Evolutionary conservation across 129 eudicot species (phyloP).

Genomic region (Sambucus nigra): DNA sequence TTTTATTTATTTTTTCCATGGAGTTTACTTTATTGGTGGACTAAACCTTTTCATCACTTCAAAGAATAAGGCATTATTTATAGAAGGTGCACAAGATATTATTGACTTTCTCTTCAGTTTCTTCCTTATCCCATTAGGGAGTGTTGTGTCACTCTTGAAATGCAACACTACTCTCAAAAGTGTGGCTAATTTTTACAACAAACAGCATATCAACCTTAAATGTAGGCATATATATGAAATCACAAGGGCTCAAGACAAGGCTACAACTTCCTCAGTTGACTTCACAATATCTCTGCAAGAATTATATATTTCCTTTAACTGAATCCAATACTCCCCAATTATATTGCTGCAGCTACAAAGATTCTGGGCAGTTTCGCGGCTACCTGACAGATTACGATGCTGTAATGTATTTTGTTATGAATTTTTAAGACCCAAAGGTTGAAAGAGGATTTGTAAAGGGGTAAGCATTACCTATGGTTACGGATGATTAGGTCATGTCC

Average conservation of each 20-base stretch:
- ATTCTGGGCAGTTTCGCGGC: too few species aligned
- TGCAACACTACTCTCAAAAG: neutral
- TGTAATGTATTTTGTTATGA: too few species aligned
- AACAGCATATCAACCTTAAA: neutral
- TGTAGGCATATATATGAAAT: neutral
- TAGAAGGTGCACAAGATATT: constrained; percentile 12
- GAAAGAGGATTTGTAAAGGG: too few species aligned
- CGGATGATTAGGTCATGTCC: too few species aligned
- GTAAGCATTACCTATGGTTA: too few species aligned
- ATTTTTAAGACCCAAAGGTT: too few species aligned
- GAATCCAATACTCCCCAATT: too few species aligned
- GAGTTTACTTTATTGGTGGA: too few species aligned
- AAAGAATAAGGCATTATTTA: constrained; percentile 7
- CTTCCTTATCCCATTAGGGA: constrained; percentile 19
- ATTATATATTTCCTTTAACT: too few species aligned
- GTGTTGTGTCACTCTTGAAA: neutral
- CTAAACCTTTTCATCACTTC: too few species aligned
- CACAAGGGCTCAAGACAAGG: neutral
- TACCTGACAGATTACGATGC: too few species aligned
- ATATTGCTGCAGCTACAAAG: neutral
- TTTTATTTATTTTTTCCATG: too few species aligned
- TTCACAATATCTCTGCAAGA: neutral
- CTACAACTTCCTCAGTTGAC: neutral
- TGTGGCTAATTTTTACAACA: neutral
- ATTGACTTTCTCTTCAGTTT: constrained; percentile 20